phyloP scores from a whole-genome alignment of 495 filamentous ascomycete species.

The Podospora pseudoanserina region DNA sequence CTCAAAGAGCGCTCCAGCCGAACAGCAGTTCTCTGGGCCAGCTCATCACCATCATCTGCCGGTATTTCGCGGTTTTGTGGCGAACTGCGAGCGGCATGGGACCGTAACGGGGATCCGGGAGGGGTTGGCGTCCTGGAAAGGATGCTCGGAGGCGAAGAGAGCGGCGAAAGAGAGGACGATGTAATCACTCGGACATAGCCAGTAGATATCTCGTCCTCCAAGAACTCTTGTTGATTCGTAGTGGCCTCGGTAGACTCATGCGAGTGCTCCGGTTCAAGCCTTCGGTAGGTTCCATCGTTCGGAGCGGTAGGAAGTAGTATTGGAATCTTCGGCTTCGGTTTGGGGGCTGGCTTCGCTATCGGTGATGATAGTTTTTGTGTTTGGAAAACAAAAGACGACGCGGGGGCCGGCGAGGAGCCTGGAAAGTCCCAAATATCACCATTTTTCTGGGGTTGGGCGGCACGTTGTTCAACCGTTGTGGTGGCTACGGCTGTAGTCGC shows the following conservation, averaged over 20 bases:
- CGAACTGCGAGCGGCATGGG: neutral
- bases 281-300: neutral
- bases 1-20: conserved; percentile 50
- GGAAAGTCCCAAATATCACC: conserved; percentile 15
- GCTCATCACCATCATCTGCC: conserved; percentile 19
- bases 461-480: conserved; percentile 9
- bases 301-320: neutral
- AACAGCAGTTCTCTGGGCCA: conserved; percentile 18
- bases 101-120: conserved; percentile 10
- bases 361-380: neutral
- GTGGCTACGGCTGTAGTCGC: neutral
- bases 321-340: neutral
- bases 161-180: neutral
- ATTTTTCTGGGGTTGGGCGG: conserved; percentile 5
- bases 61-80: neutral
- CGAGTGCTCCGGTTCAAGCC: neutral
- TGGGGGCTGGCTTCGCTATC: neutral
- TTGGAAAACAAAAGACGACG: conserved; percentile 3
- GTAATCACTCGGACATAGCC: conserved; percentile 16
- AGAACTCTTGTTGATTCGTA: neutral
- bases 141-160: conserved; percentile 19
- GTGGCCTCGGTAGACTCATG: neutral
- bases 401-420: neutral
- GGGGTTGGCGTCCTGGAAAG: conserved; percentile 17
- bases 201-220: conserved; percentile 18